Conservation (phyloP, 495 filamentous ascomycete species). For the Annulohypoxylon stygium region DNA sequence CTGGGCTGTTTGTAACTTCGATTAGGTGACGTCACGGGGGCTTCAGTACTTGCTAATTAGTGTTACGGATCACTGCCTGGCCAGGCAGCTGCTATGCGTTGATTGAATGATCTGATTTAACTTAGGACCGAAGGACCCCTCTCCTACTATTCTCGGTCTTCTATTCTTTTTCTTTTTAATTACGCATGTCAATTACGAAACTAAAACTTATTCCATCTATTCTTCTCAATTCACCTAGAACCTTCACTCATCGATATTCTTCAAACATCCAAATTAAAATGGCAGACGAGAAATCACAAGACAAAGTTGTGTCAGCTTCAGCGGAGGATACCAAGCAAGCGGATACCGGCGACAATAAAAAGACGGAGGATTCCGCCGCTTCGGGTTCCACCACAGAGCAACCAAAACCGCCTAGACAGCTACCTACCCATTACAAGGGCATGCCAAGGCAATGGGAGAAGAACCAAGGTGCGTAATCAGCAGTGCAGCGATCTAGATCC, state of each 20-base stretch:
- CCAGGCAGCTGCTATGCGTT: constrained; percentile 2
- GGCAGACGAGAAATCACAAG: constrained; percentile 35
- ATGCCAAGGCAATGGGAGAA: constrained; percentile 54
- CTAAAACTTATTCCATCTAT: background rate
- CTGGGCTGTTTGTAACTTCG: background rate
- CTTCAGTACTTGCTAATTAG: constrained; percentile 1
- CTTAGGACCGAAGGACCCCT: background rate
- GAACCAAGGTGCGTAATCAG: constrained; percentile 44
- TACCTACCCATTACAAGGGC: constrained; percentile 47
- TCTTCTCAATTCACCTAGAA: constrained; percentile 12
- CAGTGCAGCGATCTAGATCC: background rate
- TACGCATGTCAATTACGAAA: background rate
- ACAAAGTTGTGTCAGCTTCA: constrained; percentile 19
- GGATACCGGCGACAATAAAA: constrained; percentile 39
- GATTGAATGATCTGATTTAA: background rate
- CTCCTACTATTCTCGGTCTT: background rate
- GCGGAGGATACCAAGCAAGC: constrained; percentile 31
- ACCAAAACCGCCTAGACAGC: constrained; percentile 19
- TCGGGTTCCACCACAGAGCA: constrained; percentile 31
- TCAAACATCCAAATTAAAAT: constrained; percentile 23
- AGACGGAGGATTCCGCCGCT: constrained; percentile 39
- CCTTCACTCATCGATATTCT: background rate
- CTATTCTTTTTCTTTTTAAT: background rate
- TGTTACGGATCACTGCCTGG: constrained; percentile 8
- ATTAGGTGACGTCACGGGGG: constrained; percentile 1